A percentile compares a stretch with the other conserved stretches of the same genome.
Evolutionary conservation across 1,284 basidiomycete genomes (phyloP).

Genomic region (Nidula niveotomentosa): DNA sequence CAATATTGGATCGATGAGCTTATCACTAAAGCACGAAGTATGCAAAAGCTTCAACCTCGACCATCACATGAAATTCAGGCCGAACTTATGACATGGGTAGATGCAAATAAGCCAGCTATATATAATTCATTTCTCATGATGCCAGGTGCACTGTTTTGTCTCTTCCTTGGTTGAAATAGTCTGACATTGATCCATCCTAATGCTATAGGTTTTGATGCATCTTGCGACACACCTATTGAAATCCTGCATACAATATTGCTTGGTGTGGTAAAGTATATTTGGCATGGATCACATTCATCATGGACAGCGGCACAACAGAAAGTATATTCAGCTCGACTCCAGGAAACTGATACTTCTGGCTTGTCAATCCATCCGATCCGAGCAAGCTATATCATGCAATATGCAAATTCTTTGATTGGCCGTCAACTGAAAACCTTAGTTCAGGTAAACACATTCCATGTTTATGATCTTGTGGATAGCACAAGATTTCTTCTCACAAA

Average conservation of each 20-base stretch:
- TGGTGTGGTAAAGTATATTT: slow-evolving; percentile 33
- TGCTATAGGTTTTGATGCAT: slow-evolving; percentile 30
- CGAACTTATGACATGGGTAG: slow-evolving; percentile 5
- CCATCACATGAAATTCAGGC: no score
- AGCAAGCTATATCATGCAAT: slow-evolving; percentile 35
- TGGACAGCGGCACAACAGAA: no score
- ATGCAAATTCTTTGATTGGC: slow-evolving; percentile 36
- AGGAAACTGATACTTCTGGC: slow-evolving; percentile 24
- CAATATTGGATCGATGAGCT: slow-evolving; percentile 8
- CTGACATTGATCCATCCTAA: no score
- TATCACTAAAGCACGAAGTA: slow-evolving; percentile 1
- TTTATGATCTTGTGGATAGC: slow-evolving; percentile 24
- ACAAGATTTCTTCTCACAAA: slow-evolving; percentile 18
- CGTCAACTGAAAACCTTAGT: slow-evolving; percentile 38
- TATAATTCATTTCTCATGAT: slow-evolving; percentile 4
- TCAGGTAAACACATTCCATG: slow-evolving; percentile 30
- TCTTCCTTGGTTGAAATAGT: no score
- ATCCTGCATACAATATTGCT: slow-evolving; percentile 35
- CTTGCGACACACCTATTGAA: slow-evolving; percentile 31
- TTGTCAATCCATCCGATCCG: slow-evolving; percentile 28
- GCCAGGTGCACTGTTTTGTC: slow-evolving; percentile 2
- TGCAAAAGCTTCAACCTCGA: no score
- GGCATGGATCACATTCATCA: no score
- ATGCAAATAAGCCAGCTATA: not conserved
- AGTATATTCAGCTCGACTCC: slow-evolving; percentile 22